These are phyloP conservation scores for Vinca major DNA, from an alignment of 305 asterid species.

Conservation along the genomic window DNA sequence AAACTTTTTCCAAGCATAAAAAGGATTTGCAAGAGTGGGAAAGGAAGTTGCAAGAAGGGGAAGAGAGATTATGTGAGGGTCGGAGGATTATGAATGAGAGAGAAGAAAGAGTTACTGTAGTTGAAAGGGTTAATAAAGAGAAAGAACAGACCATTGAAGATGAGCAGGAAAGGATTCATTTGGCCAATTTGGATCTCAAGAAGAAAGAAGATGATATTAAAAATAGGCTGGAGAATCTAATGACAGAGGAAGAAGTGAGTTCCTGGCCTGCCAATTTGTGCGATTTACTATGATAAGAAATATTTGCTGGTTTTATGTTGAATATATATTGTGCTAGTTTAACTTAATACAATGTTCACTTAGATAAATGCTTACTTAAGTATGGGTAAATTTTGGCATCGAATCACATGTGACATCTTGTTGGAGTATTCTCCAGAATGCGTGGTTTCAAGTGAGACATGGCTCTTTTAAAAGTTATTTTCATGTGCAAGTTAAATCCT, in stretches of 20 bases:
- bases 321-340: neutral
- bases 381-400: neutral
- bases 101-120: conserved; percentile 57
- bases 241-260: conserved; percentile 63
- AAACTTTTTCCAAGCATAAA: conserved; percentile 43
- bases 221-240: conserved; percentile 37
- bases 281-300: neutral
- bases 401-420: neutral
- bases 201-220: conserved; percentile 51
- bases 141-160: conserved; percentile 50
- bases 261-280: conserved; percentile 9
- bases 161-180: conserved; percentile 42
- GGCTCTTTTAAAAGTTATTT: neutral
- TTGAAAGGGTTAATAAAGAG: conserved; percentile 42
- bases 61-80: conserved; percentile 58
- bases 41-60: conserved; percentile 73
- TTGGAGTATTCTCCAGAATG: neutral
- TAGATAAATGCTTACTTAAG: neutral
- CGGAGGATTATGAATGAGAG: conserved; percentile 59
- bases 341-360: neutral
- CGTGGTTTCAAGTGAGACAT: neutral
- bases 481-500: neutral
- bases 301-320: neutral
- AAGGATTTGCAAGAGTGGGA: conserved; percentile 72
- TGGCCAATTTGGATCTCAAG: conserved; percentile 37